Evolutionary conservation across 2,329 filamentous ascomycete species (phyloP).

Genomic region (Talaromyces sp.): DNA sequence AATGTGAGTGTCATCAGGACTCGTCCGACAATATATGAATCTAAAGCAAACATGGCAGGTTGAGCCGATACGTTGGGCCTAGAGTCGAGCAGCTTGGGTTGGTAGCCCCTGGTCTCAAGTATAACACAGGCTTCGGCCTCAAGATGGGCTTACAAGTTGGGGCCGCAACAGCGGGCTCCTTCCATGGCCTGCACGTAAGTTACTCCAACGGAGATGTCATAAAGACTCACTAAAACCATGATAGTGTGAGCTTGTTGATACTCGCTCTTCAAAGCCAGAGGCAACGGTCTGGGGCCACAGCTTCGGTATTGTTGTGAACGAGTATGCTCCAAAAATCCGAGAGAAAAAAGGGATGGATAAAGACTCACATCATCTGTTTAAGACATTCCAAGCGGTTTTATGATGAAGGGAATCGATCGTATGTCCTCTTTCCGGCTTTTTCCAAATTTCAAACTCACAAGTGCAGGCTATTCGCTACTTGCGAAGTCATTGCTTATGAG

Average conservation of each 20-base stretch:
- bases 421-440: neutral
- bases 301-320: constrained; percentile 42
- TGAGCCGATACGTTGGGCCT: constrained; percentile 35
- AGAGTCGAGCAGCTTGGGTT: constrained; percentile 35
- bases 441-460: neutral
- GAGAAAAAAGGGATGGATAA: no score
- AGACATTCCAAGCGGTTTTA: constrained; percentile 34
- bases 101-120: constrained; percentile 37
- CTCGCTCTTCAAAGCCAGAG: constrained; percentile 36
- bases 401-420: constrained; percentile 32
- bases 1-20: constrained; percentile 20
- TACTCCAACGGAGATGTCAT: no score
- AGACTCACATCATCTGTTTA: neutral
- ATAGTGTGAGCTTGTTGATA: constrained; percentile 37
- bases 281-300: constrained; percentile 39
- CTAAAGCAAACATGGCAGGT: neutral
- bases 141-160: constrained; percentile 40
- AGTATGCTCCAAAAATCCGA: constrained; percentile 5
- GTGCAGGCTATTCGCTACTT: constrained; percentile 35
- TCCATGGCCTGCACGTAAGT: constrained; percentile 34
- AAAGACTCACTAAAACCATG: neutral
- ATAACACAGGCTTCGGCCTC: constrained; percentile 36
- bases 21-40: no score
- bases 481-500: constrained; percentile 39
- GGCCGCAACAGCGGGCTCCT: constrained; percentile 35